phyloP scores from a whole-genome alignment of 306 rosid species.

The Cucumis melo region DNA sequence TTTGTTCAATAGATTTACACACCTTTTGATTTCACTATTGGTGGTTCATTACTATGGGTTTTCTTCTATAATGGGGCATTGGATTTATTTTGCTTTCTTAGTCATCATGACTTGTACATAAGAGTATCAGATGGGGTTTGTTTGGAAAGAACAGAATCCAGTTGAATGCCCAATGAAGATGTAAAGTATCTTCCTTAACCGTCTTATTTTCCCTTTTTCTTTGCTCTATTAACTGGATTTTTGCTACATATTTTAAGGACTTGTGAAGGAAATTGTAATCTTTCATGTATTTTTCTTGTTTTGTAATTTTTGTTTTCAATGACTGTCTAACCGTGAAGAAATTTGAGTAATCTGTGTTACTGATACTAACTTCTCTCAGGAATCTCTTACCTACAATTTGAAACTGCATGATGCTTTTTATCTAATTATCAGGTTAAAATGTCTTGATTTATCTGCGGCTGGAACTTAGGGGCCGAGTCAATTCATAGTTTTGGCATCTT shows the following conservation, averaged over 20 bases:
- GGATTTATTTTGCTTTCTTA: constrained; percentile 18
- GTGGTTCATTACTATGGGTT: constrained; percentile 15
- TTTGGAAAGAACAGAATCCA: constrained; percentile 14
- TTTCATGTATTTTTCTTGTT: constrained; percentile 2
- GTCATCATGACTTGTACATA: neutral
- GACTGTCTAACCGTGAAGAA: neutral
- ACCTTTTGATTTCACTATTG: constrained; percentile 16
- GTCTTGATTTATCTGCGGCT: constrained; percentile 20
- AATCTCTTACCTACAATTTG: neutral
- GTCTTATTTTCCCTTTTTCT: neutral
- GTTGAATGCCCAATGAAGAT: constrained; percentile 11
- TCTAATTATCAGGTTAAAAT: constrained; percentile 33
- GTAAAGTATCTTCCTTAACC: constrained; percentile 9
- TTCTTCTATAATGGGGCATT: constrained; percentile 22
- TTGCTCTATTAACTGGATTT: neutral
- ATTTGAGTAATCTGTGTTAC: neutral
- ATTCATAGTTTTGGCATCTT: constrained; percentile 17
- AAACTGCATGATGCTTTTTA: constrained; percentile 9
- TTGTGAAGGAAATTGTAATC: neutral
- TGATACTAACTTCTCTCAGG: neutral
- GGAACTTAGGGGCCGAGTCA: constrained; percentile 18
- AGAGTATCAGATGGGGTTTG: neutral
- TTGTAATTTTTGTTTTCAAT: neutral
- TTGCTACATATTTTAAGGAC: neutral
- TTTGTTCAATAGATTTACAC: constrained; percentile 18